Percentiles rank a stretch among this genome's conserved stretches.
Conservation (phyloP, 2,329 filamentous ascomycete species). For the Claviceps spartinae region DNA sequence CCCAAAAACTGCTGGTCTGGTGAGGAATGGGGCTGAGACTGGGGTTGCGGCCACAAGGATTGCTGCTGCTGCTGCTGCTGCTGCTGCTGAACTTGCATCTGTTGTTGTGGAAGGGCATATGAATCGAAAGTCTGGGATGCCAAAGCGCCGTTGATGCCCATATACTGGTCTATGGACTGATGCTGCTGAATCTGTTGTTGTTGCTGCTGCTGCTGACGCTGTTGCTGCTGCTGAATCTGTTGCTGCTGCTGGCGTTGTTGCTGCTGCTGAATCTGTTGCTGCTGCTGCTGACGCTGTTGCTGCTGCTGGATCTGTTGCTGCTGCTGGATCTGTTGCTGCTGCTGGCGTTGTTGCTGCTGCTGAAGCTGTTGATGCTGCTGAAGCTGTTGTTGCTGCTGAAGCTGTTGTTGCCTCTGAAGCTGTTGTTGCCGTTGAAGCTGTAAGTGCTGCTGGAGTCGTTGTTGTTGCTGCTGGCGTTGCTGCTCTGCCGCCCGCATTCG, state of each 20-base stretch:
- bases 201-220: constrained; percentile 4
- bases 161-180: constrained; percentile 2
- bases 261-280: constrained; percentile 4
- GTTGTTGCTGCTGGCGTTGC: constrained; percentile 15
- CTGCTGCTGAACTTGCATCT: constrained; percentile 3
- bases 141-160: constrained; percentile 1
- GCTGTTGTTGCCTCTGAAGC: not conserved
- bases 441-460: constrained; percentile 1
- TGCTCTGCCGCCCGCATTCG: constrained; percentile 9
- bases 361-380: constrained; percentile 10
- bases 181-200: constrained; percentile 7
- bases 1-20: constrained; percentile 5
- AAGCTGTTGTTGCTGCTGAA: not conserved
- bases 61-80: constrained; percentile 1
- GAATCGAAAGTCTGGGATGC: constrained; percentile 9
- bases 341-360: constrained; percentile 2
- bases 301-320: constrained; percentile 3
- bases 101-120: constrained; percentile 10
- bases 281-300: constrained; percentile 15
- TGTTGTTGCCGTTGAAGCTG: not conserved
- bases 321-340: constrained; percentile 9
- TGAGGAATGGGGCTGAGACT: constrained; percentile 10
- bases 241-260: constrained; percentile 15
- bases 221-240: constrained; percentile 3
- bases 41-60: constrained; percentile 5